Conservation (phyloP, 345 rosid species). For the Aethionema arabicum region DNA sequence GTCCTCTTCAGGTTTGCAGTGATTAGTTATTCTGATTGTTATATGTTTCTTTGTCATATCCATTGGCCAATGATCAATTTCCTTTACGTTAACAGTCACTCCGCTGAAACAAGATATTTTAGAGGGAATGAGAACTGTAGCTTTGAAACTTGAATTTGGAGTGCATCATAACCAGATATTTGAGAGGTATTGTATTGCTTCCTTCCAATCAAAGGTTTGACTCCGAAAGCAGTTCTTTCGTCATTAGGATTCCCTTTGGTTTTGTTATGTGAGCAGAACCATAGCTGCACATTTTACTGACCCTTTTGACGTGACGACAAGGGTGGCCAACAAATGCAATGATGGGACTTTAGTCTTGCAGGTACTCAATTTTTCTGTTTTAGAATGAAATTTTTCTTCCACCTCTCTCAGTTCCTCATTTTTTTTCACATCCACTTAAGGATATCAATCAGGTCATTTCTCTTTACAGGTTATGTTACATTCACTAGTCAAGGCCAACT, state of each 20-base stretch:
- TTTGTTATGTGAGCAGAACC: conserved; percentile 55
- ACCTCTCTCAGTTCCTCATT: conserved; percentile 19
- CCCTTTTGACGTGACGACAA: conserved; percentile 85
- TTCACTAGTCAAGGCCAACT: conserved; percentile 84
- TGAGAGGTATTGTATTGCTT: conserved; percentile 58
- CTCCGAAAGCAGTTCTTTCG: conserved; percentile 16
- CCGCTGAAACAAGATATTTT: conserved; percentile 73
- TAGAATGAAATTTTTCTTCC: background rate
- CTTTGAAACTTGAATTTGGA: conserved; percentile 94
- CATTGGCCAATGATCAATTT: conserved; percentile 26
- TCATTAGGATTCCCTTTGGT: conserved; percentile 15
- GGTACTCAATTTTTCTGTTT: conserved; percentile 46
- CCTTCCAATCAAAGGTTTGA: conserved; percentile 12
- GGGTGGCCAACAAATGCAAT: conserved; percentile 77
- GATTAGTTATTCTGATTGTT: conserved; percentile 20
- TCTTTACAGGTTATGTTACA: conserved; percentile 73
- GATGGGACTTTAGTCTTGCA: conserved; percentile 81
- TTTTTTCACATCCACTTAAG: conserved; percentile 14
- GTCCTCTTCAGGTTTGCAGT: conserved; percentile 73
- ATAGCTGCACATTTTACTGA: conserved; percentile 93
- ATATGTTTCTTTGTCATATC: conserved; percentile 31
- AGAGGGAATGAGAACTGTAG: conserved; percentile 97
- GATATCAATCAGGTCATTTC: conserved; percentile 6
- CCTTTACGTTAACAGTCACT: conserved; percentile 47
- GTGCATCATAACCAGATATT: conserved; percentile 81